Evolutionary conservation across 2,329 filamentous ascomycete genomes (phyloP).

Genomic region (Talaromyces sp.): DNA sequence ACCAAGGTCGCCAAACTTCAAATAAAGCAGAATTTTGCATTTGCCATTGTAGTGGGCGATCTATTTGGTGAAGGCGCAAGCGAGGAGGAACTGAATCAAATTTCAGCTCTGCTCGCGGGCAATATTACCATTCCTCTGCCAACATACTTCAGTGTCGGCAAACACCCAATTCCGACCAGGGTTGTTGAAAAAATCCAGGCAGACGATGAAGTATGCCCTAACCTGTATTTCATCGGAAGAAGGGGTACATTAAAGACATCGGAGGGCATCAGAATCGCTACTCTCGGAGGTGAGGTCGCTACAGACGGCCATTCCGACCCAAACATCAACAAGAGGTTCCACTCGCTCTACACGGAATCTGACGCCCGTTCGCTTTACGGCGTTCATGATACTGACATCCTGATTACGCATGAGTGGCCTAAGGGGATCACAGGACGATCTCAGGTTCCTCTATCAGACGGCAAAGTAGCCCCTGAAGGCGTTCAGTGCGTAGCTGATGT

Average conservation of each 20-base stretch:
- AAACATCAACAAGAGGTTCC: conserved; percentile 60
- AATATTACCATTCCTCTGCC: conserved; percentile 71
- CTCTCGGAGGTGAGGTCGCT: conserved; percentile 69
- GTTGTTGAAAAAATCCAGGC: conserved; percentile 71
- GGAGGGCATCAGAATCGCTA: conserved; percentile 83
- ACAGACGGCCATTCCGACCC: conserved; percentile 46
- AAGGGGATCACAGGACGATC: conserved; percentile 67
- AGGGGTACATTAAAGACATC: conserved; percentile 83
- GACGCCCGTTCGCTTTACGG: conserved; percentile 75
- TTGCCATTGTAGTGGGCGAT: conserved; percentile 80
- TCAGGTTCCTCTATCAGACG: conserved; percentile 57
- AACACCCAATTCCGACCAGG: conserved; percentile 63
- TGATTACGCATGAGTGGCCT: conserved; percentile 86
- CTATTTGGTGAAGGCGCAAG: conserved; percentile 62
- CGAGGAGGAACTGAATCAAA: conserved; percentile 54
- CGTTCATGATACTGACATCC: conserved; percentile 76
- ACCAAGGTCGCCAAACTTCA: conserved; percentile 77
- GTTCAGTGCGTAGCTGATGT: conserved; percentile 74
- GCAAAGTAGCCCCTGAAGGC: conserved; percentile 50
- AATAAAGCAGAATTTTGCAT: conserved; percentile 80
- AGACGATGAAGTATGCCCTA: conserved; percentile 75
- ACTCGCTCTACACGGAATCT: conserved; percentile 72
- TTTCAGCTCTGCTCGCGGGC: conserved; percentile 68
- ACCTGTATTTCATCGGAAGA: conserved; percentile 85
- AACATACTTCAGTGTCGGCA: conserved; percentile 86